These are phyloP conservation scores for Penicillium hesseltinei DNA, from an alignment of 2,329 filamentous ascomycete genomes.

Conservation along the genomic window DNA sequence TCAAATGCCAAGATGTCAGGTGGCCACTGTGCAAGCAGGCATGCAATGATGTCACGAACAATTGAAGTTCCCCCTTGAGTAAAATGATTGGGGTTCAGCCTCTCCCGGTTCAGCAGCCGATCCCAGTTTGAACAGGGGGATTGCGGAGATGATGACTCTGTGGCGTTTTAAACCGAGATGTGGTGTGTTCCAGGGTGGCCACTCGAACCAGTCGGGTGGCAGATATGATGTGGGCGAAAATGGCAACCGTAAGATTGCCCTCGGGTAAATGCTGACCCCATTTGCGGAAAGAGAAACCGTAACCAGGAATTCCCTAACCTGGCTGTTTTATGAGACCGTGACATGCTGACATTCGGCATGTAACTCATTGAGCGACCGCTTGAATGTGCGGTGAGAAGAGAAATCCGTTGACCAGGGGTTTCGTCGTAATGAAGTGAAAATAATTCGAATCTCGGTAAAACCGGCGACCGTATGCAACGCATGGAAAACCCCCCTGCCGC, in stretches of 20 bases:
- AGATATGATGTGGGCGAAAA: constrained; percentile 10
- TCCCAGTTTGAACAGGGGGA: constrained; percentile 10
- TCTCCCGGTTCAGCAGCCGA: constrained; percentile 8
- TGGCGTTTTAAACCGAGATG: constrained; percentile 10
- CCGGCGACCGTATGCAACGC: background rate
- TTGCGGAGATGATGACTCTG: constrained; percentile 14
- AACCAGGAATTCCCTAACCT: background rate
- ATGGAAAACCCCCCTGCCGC: background rate
- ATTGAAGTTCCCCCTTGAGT: constrained; percentile 16
- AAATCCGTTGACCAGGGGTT: background rate
- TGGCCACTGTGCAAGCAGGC: constrained; percentile 24
- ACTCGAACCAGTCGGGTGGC: constrained; percentile 25
- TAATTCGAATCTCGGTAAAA: constrained; percentile 5
- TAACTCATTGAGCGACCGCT: background rate
- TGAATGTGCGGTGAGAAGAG: constrained; percentile 2
- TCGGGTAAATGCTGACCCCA: background rate
- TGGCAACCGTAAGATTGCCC: constrained; percentile 13
- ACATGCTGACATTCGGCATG: constrained; percentile 4
- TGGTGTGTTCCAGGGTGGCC: constrained; percentile 9
- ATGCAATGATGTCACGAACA: constrained; percentile 33
- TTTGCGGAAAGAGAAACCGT: background rate
- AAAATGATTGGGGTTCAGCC: constrained; percentile 15
- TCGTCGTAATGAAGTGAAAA: constrained; percentile 8
- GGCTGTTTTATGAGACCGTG: constrained; percentile 2
- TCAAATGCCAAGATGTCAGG: constrained; percentile 24